phyloP scores from a whole-genome alignment of 768 basidiomycete genomes.

The Panaeolus cyanescens region DNA sequence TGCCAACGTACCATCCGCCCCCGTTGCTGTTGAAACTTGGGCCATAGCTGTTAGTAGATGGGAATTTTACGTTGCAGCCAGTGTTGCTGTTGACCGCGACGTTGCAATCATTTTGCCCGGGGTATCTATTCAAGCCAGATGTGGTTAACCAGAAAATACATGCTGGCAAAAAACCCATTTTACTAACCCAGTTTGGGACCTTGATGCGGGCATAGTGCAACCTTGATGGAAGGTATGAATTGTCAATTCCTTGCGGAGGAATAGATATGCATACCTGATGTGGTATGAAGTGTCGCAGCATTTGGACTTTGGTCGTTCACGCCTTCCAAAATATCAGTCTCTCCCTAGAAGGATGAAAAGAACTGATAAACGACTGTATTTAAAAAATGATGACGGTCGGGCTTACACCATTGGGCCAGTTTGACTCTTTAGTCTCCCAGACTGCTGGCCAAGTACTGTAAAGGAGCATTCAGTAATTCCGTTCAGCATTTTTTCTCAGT shows the following conservation, averaged over 20 bases:
- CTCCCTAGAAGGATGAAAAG: slow-evolving; percentile 25
- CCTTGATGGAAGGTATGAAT: slow-evolving; percentile 14
- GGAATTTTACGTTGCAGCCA: slow-evolving; percentile 31
- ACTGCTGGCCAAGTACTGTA: slow-evolving; percentile 46
- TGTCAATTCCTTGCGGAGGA: too few relatives aligned
- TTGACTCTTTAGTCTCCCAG: slow-evolving; percentile 48
- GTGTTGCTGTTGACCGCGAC: slow-evolving; percentile 20
- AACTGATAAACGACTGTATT: slow-evolving; percentile 21
- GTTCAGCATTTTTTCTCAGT: too few relatives aligned
- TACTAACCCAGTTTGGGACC: slow-evolving; percentile 46
- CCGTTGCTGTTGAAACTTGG: slow-evolving; percentile 57
- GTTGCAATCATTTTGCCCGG: slow-evolving; percentile 25
- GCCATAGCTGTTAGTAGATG: slow-evolving; percentile 49
- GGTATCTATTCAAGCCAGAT: slow-evolving; percentile 21
- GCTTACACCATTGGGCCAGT: slow-evolving; percentile 46
- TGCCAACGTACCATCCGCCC: slow-evolving; percentile 59
- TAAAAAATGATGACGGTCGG: background rate
- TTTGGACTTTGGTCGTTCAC: slow-evolving; percentile 35
- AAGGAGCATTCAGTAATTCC: background rate
- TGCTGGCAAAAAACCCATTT: background rate
- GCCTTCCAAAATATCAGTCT: slow-evolving; percentile 39
- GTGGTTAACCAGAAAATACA: background rate
- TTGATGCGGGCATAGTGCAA: slow-evolving; percentile 28
- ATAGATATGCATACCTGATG: slow-evolving; percentile 37
- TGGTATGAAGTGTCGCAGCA: slow-evolving; percentile 32